Base-by-base conservation (phyloP, 352 stramenopile genomes). In the Lagenidium giganteum region DNA sequence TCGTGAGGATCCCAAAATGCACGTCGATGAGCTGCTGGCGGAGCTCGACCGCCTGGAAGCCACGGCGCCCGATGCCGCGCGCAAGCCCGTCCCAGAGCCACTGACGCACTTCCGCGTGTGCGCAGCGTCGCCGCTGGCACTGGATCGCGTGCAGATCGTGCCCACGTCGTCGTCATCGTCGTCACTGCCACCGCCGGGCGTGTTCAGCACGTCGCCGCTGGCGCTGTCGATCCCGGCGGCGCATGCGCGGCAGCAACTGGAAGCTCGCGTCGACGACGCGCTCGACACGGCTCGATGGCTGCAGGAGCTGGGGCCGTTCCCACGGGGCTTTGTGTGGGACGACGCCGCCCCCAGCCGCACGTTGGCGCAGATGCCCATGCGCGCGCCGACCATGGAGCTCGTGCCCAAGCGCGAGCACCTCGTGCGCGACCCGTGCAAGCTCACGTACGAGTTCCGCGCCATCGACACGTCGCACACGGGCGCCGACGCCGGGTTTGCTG, bases 331-430 rank as follows among this genome's bases (percentile, higher is more conserved):
- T n/a, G n/a, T n/a, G 27, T 52, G 81, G 17, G 51, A 63, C 1
- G 41, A 62, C 17, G 38, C 44, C 17, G 42, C n/a, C 36, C 58
- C 41, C 5, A 86, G 68, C 28, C 73, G 73, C 9, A 42, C 79
- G n/a, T 43, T 85, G 52, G 54, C 70, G 25, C 72, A 87, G 40
- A 53, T 87, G 53, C 70, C 72, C 28, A 74, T 87, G 65, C 74
- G 70, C 36, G 42, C 54, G 7, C 52, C 60, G 8, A 58, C 49
- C 26, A 51, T 60, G 18, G 54, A 78, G 45, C 67, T 87, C 24
- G 64, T 76, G 20, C 70, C 75, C 0, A 48, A 54, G 49, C 51
- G 57, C n/a, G 35, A 33, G 11, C 44, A 35, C 5, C 59, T 87
- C 36, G 71, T 86, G 28, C 57, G 60, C 18, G 25, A 72, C 7